phyloP scores from a whole-genome alignment of 345 rosid species.

The Citropsis articulata region DNA sequence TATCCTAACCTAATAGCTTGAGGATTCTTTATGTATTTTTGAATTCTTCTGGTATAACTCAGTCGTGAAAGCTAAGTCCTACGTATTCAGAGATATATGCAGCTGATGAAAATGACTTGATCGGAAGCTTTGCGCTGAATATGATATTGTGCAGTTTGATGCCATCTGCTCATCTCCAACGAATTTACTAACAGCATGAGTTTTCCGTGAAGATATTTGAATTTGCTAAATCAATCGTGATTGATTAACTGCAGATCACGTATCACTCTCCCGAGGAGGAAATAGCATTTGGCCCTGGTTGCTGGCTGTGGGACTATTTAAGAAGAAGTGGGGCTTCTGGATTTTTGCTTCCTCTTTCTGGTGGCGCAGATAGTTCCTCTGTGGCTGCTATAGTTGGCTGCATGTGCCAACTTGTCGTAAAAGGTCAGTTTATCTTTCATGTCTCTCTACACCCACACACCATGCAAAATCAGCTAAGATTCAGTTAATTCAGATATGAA shows the following conservation, averaged over 20 bases:
- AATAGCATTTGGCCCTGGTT: slow-evolving; percentile 92
- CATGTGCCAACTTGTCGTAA: slow-evolving; percentile 97
- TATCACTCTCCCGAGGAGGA: slow-evolving; percentile 94
- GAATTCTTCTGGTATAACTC: not conserved
- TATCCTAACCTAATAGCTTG: not conserved
- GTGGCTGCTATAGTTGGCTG: slow-evolving; percentile 99
- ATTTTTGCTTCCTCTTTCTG: slow-evolving; percentile 96
- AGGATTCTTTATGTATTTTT: not conserved
- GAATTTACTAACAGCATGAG: not conserved
- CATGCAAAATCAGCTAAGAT: not conserved
- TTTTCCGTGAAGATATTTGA: not conserved
- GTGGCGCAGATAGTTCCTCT: slow-evolving; percentile 94
- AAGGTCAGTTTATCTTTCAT: slow-evolving; percentile 45
- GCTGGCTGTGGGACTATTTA: slow-evolving; percentile 99
- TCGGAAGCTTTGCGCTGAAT: not conserved
- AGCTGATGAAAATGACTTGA: not conserved
- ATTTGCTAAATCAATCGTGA: slow-evolving; percentile 6
- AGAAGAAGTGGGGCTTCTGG: slow-evolving; percentile 99
- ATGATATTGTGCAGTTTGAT: not conserved
- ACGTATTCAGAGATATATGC: not conserved
- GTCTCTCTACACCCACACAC: not conserved
- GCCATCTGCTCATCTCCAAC: not conserved
- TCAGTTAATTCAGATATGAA: not conserved
- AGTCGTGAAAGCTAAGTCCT: not conserved
- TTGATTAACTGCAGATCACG: slow-evolving; percentile 43